Percentiles rank a stretch among this genome's conserved stretches.
These are phyloP conservation scores for Batrachochytrium dendrobatidis DNA, from an alignment of 371 early-diverging fungal genomes.

Conservation along the genomic window DNA sequence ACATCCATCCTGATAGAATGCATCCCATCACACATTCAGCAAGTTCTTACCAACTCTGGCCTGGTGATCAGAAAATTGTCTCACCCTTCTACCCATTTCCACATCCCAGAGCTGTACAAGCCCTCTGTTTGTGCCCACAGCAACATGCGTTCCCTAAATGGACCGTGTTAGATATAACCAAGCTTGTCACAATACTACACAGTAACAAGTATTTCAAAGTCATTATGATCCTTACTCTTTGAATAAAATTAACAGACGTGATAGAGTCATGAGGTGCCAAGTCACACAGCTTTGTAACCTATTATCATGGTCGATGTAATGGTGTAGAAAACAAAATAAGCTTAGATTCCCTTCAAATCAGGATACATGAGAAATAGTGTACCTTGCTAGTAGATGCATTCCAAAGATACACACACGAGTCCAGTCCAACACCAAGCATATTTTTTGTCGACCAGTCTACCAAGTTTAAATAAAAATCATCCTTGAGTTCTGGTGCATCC, in stretches of 20 bases:
- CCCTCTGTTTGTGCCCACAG: conserved; percentile 42
- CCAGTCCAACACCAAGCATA: conserved; percentile 39
- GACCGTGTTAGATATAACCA: too few species aligned
- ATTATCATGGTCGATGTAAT: neutral
- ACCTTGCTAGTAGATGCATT: conserved; percentile 13
- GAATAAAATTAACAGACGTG: conserved; percentile 36
- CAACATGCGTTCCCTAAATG: conserved; percentile 38
- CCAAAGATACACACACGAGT: conserved; percentile 44
- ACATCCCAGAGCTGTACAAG: conserved; percentile 42
- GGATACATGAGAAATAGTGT: neutral
- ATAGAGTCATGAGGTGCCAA: conserved; percentile 28
- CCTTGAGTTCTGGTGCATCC: conserved; percentile 63
- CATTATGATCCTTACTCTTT: conserved; percentile 11
- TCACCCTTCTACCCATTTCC: conserved; percentile 15
- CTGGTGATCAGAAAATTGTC: conserved; percentile 24
- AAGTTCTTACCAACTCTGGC: conserved; percentile 30
- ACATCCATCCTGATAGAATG: neutral
- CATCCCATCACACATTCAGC: too few species aligned
- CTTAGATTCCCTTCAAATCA: neutral
- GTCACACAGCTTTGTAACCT: conserved; percentile 40
- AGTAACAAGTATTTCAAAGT: conserved; percentile 34
- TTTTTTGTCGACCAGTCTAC: conserved; percentile 57
- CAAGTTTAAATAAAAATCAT: conserved; percentile 66
- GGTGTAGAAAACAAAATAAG: neutral
- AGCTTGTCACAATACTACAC: too few species aligned